phyloP scores from a whole-genome alignment of 495 filamentous ascomycete genomes.

The Aspergillus ellipticus region DNA sequence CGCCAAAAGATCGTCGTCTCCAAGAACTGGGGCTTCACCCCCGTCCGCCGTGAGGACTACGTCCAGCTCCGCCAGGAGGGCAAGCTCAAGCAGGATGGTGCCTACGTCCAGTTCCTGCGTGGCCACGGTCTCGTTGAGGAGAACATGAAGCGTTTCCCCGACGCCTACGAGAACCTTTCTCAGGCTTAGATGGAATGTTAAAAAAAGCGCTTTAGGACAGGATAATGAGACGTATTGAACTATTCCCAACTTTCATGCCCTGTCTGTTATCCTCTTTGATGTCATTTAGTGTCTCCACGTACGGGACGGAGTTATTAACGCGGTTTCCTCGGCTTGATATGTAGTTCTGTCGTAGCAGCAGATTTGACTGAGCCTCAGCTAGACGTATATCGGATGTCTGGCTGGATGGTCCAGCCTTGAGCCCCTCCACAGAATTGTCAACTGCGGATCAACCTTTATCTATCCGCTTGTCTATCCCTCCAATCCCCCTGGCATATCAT shows the following conservation, averaged over 20 bases:
- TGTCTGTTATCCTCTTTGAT: neutral
- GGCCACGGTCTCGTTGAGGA: constrained; percentile 79
- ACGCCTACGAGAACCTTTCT: constrained; percentile 65
- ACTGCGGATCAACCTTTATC: no score
- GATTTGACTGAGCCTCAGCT: no score
- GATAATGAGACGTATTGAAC: neutral
- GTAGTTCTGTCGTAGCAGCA: no score
- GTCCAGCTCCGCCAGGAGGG: constrained; percentile 85
- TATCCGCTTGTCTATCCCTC: no score
- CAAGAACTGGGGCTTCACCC: constrained; percentile 99
- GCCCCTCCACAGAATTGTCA: no score
- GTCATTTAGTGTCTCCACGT: neutral
- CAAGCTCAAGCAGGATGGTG: constrained; percentile 89
- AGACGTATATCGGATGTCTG: no score
- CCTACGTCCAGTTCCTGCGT: constrained; percentile 96
- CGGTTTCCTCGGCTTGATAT: neutral
- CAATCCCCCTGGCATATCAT: no score
- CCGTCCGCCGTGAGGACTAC: constrained; percentile 95
- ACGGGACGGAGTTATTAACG: neutral
- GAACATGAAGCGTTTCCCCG: constrained; percentile 91
- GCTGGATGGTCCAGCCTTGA: no score
- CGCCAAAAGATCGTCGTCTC: constrained; percentile 99
- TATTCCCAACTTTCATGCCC: neutral
- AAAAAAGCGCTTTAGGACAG: neutral
- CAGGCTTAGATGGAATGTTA: constrained; percentile 38